Percentiles rank a stretch among this genome's conserved stretches.
Conservation (phyloP, 2,329 filamentous ascomycete species). For the Fusarium proliferatum region DNA sequence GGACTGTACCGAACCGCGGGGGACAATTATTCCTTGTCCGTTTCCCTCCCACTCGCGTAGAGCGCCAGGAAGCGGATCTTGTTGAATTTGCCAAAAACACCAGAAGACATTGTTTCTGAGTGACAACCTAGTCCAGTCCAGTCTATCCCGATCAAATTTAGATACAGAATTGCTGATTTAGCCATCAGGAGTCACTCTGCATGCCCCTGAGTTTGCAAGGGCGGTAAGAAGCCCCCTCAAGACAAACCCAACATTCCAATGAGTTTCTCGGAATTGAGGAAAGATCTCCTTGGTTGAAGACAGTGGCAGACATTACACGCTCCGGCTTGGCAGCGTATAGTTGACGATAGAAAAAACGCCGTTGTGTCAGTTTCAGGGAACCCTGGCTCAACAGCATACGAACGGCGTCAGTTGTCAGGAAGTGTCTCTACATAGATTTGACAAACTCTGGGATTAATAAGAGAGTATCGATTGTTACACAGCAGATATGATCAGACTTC, state of each 20-base stretch:
- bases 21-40: conserved; percentile 30
- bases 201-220: conserved; percentile 17
- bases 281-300: not conserved
- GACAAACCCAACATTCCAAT: conserved; percentile 15
- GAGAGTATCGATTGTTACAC: not conserved
- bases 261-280: not conserved
- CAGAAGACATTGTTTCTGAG: not conserved
- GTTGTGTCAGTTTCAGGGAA: conserved; percentile 41
- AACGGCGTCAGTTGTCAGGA: conserved; percentile 12
- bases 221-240: not conserved
- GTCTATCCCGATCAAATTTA: not conserved
- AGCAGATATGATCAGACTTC: not conserved
- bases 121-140: not conserved
- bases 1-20: conserved; percentile 37
- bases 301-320: conserved; percentile 3
- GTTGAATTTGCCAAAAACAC: conserved; percentile 1
- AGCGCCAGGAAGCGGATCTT: not conserved
- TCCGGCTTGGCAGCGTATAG: conserved; percentile 27
- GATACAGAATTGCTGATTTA: not conserved
- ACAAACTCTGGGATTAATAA: not conserved
- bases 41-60: conserved; percentile 12
- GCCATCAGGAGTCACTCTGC: not conserved
- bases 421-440: not conserved
- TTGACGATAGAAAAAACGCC: conserved; percentile 7
- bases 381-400: conserved; percentile 29